phyloP scores from a whole-genome alignment of 768 basidiomycete genomes.

The Suillus spraguei region DNA sequence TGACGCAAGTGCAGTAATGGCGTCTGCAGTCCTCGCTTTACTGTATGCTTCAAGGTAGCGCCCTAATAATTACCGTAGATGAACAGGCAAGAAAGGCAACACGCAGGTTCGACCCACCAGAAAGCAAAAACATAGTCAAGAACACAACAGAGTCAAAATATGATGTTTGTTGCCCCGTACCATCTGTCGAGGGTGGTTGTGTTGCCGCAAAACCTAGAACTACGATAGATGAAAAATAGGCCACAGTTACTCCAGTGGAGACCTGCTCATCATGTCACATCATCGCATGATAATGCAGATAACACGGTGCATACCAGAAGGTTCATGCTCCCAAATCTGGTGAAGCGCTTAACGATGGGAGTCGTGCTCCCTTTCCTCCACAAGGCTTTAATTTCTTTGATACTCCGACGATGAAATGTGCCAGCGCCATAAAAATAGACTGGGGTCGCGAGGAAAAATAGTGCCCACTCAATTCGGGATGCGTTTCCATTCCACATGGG shows the following conservation, averaged over 20 bases:
- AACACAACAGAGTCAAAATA: constrained; percentile 87
- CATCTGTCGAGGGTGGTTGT: constrained; percentile 37
- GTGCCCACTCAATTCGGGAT: constrained; percentile 58
- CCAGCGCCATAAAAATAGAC: constrained; percentile 70
- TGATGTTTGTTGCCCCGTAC: constrained; percentile 55
- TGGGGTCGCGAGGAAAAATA: constrained; percentile 69
- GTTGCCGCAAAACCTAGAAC: constrained; percentile 62
- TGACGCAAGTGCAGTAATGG: constrained; percentile 66
- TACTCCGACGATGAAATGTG: constrained; percentile 54
- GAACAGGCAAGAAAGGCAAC: constrained; percentile 6
- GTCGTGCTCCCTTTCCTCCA: constrained; percentile 59
- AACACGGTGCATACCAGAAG: constrained; percentile 52
- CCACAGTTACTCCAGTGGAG: constrained; percentile 70
- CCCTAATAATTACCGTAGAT: constrained; percentile 38
- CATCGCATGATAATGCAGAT: neutral
- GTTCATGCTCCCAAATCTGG: constrained; percentile 87
- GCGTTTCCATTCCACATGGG: constrained; percentile 68
- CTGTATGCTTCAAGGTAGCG: constrained; percentile 67
- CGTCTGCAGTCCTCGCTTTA: constrained; percentile 72
- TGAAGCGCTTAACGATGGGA: constrained; percentile 57
- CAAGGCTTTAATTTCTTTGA: constrained; percentile 55
- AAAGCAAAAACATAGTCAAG: constrained; percentile 76
- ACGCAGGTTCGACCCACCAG: constrained; percentile 43
- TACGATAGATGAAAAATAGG: constrained; percentile 76
- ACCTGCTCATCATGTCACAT: constrained; percentile 31